Percentiles rank a stretch among this genome's conserved stretches.
These are phyloP conservation scores for Coemansia sp. DNA, from an alignment of 192 early-diverging fungal species.

Conservation along the genomic window DNA sequence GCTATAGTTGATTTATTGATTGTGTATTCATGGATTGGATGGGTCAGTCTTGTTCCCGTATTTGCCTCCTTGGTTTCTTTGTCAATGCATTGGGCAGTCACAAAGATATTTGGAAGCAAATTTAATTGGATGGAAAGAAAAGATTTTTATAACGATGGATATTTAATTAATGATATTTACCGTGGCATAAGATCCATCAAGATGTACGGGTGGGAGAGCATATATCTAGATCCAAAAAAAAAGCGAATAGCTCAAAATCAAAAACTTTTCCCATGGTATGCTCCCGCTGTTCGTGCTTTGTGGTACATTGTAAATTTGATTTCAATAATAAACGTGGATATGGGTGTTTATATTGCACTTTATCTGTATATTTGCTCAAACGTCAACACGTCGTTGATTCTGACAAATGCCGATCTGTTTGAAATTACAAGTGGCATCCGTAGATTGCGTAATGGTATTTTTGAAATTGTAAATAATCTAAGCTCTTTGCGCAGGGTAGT, in stretches of 20 bases:
- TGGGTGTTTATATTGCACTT: conserved; percentile 7
- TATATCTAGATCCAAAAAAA: conserved; percentile 14
- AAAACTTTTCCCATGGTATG: conserved; percentile 30
- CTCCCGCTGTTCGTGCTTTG: conserved; percentile 4
- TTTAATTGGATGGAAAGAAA: background rate
- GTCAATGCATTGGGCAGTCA: background rate
- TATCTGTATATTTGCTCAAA: conserved; percentile 5
- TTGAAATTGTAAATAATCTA: background rate
- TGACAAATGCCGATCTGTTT: conserved; percentile 28
- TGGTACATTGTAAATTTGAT: conserved; percentile 15
- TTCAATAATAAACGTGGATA: background rate
- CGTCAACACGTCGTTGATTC: background rate
- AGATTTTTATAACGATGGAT: background rate
- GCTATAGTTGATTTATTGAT: conserved; percentile 4
- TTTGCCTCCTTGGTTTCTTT: background rate
- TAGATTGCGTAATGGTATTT: conserved; percentile 3
- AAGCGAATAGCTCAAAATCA: background rate
- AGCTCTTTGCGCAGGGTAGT: background rate
- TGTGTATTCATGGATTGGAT: conserved; percentile 24
- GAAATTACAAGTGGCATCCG: conserved; percentile 13
- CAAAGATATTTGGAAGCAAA: background rate
- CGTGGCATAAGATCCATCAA: conserved; percentile 30
- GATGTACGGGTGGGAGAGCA: conserved; percentile 44
- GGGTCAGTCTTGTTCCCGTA: conserved; percentile 20
- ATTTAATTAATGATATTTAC: conserved; percentile 11